Percentiles rank a stretch among this genome's conserved stretches.
These are phyloP conservation scores for Apiospora pterosperma DNA, from an alignment of 2,329 filamentous ascomycete genomes.

Conservation along the genomic window DNA sequence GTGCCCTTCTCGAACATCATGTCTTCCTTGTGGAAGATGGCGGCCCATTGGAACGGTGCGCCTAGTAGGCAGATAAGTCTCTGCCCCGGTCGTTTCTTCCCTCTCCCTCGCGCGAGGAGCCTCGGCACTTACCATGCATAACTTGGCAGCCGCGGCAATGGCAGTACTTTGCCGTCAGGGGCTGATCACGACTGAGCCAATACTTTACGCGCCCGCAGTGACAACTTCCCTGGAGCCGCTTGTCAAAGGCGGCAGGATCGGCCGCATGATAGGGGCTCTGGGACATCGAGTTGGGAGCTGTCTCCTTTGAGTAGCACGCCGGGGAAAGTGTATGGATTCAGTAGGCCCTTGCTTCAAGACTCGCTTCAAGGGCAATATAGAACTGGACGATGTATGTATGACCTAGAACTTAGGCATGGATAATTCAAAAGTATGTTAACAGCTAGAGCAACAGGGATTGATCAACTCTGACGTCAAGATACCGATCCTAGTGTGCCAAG, in stretches of 20 bases:
- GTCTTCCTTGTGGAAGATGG: conserved; percentile 80
- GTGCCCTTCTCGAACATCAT: conserved; percentile 65
- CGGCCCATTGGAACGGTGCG: conserved; percentile 86
- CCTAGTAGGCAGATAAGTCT: conserved; percentile 37
- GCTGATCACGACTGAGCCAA: conserved; percentile 63
- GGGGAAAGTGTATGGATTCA: too few relatives aligned
- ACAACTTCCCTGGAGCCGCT: conserved; percentile 44
- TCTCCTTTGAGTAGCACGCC: neutral
- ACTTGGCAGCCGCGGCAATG: conserved; percentile 80
- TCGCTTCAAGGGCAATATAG: too few relatives aligned
- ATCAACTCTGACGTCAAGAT: neutral
- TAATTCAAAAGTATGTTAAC: neutral
- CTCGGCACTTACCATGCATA: conserved; percentile 55
- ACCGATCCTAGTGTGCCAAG: neutral
- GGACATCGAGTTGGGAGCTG: neutral
- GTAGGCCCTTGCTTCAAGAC: too few relatives aligned
- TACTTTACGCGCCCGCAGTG: conserved; percentile 77
- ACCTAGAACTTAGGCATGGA: neutral
- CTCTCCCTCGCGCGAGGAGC: neutral
- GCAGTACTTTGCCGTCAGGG: conserved; percentile 74
- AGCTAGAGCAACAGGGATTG: neutral
- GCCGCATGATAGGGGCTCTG: neutral
- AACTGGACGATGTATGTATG: neutral
- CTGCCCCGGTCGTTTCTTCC: neutral
- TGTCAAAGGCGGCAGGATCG: conserved; percentile 16